Conservation (phyloP, 176 grass and related monocot genomes). For the Avena insularis region DNA sequence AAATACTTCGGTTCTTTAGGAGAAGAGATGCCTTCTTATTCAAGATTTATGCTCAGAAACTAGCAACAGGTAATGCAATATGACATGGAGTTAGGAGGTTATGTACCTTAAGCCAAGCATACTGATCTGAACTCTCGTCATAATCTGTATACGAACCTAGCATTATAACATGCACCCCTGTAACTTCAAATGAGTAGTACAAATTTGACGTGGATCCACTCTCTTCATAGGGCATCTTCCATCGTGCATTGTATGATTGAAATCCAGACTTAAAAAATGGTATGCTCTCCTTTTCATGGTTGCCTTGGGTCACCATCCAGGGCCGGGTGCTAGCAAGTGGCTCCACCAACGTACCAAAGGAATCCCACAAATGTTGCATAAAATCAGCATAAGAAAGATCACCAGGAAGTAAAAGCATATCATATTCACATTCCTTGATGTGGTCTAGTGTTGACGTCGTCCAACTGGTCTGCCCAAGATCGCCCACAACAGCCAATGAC, state of each 20-base stretch:
- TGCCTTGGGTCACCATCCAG: slow-evolving; percentile 99
- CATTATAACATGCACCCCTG: slow-evolving; percentile 83
- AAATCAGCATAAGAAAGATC: slow-evolving; percentile 97
- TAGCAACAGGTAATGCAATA: slow-evolving; percentile 18
- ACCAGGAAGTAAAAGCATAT: slow-evolving; percentile 87
- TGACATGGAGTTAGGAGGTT: slow-evolving; percentile 3
- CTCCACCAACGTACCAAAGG: slow-evolving; percentile 81
- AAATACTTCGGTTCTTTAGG: background rate
- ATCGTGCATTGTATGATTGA: slow-evolving; percentile 90
- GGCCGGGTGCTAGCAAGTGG: slow-evolving; percentile 85
- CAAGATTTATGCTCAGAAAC: background rate
- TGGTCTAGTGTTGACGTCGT: slow-evolving; percentile 78
- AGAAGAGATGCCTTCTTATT: background rate
- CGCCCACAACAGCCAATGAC: slow-evolving; percentile 87
- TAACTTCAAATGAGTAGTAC: slow-evolving; percentile 88
- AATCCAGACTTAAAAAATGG: slow-evolving; percentile 69
- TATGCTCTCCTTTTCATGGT: slow-evolving; percentile 94
- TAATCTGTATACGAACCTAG: slow-evolving; percentile 98
- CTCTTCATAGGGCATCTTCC: slow-evolving; percentile 98
- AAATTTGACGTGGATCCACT: slow-evolving; percentile 84
- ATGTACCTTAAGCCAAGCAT: slow-evolving; percentile 92
- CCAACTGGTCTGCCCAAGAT: slow-evolving; percentile 95
- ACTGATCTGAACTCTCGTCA: slow-evolving; percentile 88
- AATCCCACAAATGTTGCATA: slow-evolving; percentile 95
- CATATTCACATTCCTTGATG: slow-evolving; percentile 75